These are phyloP conservation scores for Trichosporon ovoides DNA, from an alignment of 1,284 basidiomycete species.

Conservation along the genomic window DNA sequence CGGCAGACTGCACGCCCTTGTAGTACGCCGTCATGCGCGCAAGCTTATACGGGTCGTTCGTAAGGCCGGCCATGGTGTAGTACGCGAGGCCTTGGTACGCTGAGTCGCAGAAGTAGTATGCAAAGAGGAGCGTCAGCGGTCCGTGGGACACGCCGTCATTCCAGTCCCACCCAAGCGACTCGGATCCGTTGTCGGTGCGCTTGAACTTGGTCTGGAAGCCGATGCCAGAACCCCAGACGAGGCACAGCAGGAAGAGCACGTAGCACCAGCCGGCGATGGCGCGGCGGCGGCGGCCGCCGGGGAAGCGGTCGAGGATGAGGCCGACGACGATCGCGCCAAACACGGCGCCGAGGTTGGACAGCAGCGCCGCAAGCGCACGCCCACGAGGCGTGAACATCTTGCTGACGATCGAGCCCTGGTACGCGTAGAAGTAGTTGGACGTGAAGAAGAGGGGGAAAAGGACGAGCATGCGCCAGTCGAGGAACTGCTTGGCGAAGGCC, in stretches of 20 bases:
- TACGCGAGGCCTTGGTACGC: constrained; percentile 47
- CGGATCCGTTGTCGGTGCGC: background rate
- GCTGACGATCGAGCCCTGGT: constrained; percentile 38
- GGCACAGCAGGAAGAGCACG: constrained; percentile 28
- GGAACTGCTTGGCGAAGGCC: constrained; percentile 30
- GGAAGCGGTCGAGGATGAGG: constrained; percentile 34
- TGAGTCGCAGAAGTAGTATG: constrained; percentile 44
- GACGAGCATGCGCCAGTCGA: constrained; percentile 36
- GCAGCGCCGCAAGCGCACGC: constrained; percentile 34
- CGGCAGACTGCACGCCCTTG: constrained; percentile 47
- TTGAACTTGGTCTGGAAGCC: constrained; percentile 29
- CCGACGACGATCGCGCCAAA: constrained; percentile 42
- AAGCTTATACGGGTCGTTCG: constrained; percentile 38
- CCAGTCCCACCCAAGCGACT: constrained; percentile 9
- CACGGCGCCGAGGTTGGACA: constrained; percentile 37
- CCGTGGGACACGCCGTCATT: constrained; percentile 6
- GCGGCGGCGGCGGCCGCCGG: constrained; percentile 31
- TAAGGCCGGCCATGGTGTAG: constrained; percentile 32
- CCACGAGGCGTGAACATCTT: constrained; percentile 38
- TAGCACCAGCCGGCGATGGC: constrained; percentile 31
- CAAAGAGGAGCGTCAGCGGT: constrained; percentile 18
- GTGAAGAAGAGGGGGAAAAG: constrained; percentile 42
- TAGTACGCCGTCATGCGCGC: constrained; percentile 48
- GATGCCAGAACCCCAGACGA: constrained; percentile 39
- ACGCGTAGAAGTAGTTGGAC: constrained; percentile 40